Percentiles rank a stretch among this genome's conserved stretches.
Conservation (phyloP, 2,329 filamentous ascomycete species). For the Sporothrix sp. region DNA sequence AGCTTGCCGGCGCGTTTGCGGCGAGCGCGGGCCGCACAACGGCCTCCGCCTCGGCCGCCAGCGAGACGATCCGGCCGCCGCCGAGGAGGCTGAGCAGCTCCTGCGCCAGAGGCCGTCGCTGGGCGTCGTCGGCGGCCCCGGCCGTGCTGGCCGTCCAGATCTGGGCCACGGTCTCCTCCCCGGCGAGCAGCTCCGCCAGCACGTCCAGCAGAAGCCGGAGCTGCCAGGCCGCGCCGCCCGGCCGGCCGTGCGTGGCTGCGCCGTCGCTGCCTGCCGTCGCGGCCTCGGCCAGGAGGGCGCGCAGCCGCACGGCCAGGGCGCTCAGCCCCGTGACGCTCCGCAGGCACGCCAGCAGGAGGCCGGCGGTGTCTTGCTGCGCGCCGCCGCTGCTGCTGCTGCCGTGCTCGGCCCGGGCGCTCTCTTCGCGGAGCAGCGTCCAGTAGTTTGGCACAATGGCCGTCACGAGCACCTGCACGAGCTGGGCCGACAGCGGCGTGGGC, state of each 20-base stretch:
- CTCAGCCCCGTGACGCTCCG: slow-evolving; percentile 68
- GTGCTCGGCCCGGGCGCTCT: slow-evolving; percentile 20
- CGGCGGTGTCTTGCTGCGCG: too few relatives aligned
- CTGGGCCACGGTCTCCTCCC: slow-evolving; percentile 26
- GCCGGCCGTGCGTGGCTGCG: slow-evolving; percentile 21
- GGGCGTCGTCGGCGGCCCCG: slow-evolving; percentile 15
- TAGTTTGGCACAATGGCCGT: slow-evolving; percentile 70
- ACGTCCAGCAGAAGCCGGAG: slow-evolving; percentile 36
- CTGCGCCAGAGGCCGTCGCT: slow-evolving; percentile 29
- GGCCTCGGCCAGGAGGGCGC: slow-evolving; percentile 46
- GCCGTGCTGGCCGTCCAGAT: slow-evolving; percentile 30
- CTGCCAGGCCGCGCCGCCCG: slow-evolving; percentile 32
- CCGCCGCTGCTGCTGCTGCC: not conserved
- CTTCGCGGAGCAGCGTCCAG: slow-evolving; percentile 56
- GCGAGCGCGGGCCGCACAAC: slow-evolving; percentile 30
- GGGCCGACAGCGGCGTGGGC: slow-evolving; percentile 59
- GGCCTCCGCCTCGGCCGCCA: slow-evolving; percentile 46
- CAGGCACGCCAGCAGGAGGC: slow-evolving; percentile 53
- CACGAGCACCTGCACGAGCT: slow-evolving; percentile 66
- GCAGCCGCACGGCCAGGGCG: slow-evolving; percentile 61
- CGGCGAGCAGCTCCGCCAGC: slow-evolving; percentile 32
- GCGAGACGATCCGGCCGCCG: slow-evolving; percentile 39
- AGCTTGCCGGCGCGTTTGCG: slow-evolving; percentile 26
- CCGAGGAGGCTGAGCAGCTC: slow-evolving; percentile 39
- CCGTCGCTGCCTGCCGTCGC: slow-evolving; percentile 28